Evolutionary conservation across 768 basidiomycete species (phyloP).

Genomic region (Tricholoma furcatifolium): DNA sequence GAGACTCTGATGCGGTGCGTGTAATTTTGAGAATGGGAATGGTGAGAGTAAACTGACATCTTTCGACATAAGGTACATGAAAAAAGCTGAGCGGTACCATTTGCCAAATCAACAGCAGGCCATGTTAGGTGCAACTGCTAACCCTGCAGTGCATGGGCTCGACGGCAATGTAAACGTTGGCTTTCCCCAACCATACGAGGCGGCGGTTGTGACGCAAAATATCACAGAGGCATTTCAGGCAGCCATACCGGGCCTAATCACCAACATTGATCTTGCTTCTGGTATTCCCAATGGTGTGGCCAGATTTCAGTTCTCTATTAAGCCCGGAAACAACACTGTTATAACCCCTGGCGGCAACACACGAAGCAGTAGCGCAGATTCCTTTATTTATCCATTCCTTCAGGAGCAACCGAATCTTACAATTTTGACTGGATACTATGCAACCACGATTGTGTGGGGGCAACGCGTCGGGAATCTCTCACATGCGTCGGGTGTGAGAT

Average conservation of each 20-base stretch:
- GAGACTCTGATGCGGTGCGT: conserved; percentile 7
- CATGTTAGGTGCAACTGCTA: conserved; percentile 9
- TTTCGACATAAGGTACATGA: conserved; percentile 11
- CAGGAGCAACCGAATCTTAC: conserved; percentile 7
- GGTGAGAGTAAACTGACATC: background rate
- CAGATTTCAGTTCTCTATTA: conserved; percentile 16
- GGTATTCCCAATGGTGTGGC: conserved; percentile 15
- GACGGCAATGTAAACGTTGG: conserved; percentile 12
- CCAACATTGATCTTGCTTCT: conserved; percentile 12
- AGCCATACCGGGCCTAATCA: conserved; percentile 7
- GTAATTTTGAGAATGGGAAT: no score
- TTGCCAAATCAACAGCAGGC: conserved; percentile 12
- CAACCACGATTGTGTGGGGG: conserved; percentile 9
- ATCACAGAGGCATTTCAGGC: background rate
- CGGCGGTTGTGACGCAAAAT: background rate
- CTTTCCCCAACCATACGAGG: conserved; percentile 17
- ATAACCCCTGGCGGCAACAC: conserved; percentile 8
- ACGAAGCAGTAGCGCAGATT: conserved; percentile 14
- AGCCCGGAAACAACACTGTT: conserved; percentile 12
- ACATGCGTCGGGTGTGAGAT: conserved; percentile 9
- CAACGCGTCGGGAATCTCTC: background rate
- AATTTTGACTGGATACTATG: conserved; percentile 12
- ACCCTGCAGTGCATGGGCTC: conserved; percentile 10
- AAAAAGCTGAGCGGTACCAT: conserved; percentile 11
- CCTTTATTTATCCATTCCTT: conserved; percentile 14